A percentile compares a stretch with the other conserved stretches of the same genome.
Conservation (phyloP, 805 yeast species). For the Pichia ethanolica region DNA sequence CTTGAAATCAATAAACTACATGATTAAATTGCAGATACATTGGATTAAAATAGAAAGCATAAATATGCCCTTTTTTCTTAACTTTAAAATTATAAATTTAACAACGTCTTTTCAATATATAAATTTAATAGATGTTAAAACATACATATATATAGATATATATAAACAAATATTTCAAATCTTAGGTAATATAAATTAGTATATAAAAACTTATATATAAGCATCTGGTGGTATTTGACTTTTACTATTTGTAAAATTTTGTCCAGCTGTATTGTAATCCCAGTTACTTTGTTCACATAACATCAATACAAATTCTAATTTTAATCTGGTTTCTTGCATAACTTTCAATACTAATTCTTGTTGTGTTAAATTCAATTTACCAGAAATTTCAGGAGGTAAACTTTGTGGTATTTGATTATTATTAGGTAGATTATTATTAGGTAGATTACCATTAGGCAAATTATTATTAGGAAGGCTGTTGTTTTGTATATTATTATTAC, state of each 20-base stretch:
- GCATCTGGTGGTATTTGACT: conserved; percentile 50
- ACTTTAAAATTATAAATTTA: no score
- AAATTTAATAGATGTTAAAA: no score
- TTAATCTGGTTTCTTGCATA: conserved; percentile 66
- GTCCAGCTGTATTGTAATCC: conserved; percentile 64
- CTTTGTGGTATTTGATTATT: background rate
- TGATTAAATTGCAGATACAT: no score
- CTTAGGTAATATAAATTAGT: background rate
- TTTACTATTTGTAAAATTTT: conserved; percentile 62
- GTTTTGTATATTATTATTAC: background rate
- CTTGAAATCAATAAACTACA: no score
- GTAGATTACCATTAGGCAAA: no score
- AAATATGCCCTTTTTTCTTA: no score
- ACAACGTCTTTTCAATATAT: no score
- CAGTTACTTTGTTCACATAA: conserved; percentile 83
- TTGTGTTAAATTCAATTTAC: conserved; percentile 46
- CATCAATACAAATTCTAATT: conserved; percentile 72
- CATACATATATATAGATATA: no score
- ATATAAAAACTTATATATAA: conserved; percentile 19
- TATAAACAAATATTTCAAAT: no score
- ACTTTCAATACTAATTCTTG: conserved; percentile 59
- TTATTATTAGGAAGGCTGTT: no score
- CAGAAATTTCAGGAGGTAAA: conserved; percentile 48
- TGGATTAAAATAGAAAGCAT: no score
- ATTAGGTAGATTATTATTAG: no score